Evolutionary conservation across 768 basidiomycete genomes (phyloP).

Genomic region (Paxillus ammoniavirescens): DNA sequence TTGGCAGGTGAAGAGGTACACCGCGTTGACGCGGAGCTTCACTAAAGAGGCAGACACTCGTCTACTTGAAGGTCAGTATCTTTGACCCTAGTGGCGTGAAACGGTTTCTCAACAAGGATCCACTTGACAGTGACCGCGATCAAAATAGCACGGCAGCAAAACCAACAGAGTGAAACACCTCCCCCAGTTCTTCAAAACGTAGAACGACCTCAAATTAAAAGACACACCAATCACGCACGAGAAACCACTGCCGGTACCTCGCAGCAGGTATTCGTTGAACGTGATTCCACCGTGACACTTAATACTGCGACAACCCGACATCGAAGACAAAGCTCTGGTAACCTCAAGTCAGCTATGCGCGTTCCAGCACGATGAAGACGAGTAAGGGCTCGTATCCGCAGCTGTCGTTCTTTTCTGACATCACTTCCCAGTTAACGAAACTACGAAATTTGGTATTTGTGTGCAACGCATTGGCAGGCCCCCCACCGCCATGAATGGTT

Average conservation of each 20-base stretch:
- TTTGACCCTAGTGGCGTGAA: neutral
- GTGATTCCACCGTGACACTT: conserved; percentile 26
- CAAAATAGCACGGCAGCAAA: conserved; percentile 19
- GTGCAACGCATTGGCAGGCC: neutral
- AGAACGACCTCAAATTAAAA: conserved; percentile 20
- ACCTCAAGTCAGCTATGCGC: conserved; percentile 38
- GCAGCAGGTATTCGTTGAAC: conserved; percentile 29
- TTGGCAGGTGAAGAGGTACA: conserved; percentile 82
- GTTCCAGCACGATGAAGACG: conserved; percentile 30
- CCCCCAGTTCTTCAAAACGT: conserved; percentile 21
- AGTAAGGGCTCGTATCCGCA: neutral
- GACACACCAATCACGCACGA: conserved; percentile 31
- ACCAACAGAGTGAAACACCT: conserved; percentile 6
- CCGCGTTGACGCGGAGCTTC: conserved; percentile 77
- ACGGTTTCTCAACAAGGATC: conserved; percentile 5
- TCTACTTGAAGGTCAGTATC: conserved; percentile 55
- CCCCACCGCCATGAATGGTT: neutral
- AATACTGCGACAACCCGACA: conserved; percentile 28
- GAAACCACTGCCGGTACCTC: conserved; percentile 11
- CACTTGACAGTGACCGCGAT: conserved; percentile 25
- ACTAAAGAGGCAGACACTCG: conserved; percentile 74
- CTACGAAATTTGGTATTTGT: neutral
- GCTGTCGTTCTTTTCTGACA: conserved; percentile 4
- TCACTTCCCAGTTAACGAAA: neutral
- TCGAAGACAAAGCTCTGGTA: conserved; percentile 30